Base-by-base conservation (phyloP, 495 filamentous ascomycete species). In the Clohesyomyces aquaticus region DNA sequence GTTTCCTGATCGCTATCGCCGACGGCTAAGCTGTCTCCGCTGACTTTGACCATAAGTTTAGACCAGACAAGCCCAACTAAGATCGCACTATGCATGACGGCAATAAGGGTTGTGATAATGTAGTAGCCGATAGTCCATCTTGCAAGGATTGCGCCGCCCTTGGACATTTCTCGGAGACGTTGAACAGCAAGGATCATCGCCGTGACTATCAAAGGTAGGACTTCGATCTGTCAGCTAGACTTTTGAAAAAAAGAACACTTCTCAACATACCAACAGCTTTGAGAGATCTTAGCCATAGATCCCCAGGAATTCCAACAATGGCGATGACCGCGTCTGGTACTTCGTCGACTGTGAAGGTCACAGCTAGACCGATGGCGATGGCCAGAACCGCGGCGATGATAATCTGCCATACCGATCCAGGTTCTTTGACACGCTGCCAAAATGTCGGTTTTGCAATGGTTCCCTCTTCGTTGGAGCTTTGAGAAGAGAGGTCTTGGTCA, bases 251-350 rank as follows among this genome's bases (percentile, higher is more conserved):
- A n/a, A n/a, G n/a, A n/a, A n/a, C n/a, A n/a, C n/a, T n/a, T n/a
- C n/a, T n/a, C n/a, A n/a, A n/a, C n/a, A n/a, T n/a, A 74, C 72
- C 72, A 14, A 72, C 69, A 1, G 73, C 73, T 21, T 66, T 71
- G n/a, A 75, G 59, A 0, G 69, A 57, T 1, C 73, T 62, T 60
- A 75, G 55, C 73, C 73, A 75, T 21, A 75, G 73, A 0, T 18
- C 46, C 19, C 73, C 73, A 10, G 70, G 73, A 16, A 75, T 72
- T 23, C 42, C 69, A 1, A 71, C 25, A 8, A 75, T 22, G 1
- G 61, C 59, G 2, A 42, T 58, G 6, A 65, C 72, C 1, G 67
- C 69, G 1, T 47, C 42, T 0, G 73, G 73, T 10, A 75, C 42
- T 0, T 72, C 46, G 19, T 71, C 71, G 12, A 72, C 70, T 0